Percentiles rank a stretch among this genome's conserved stretches.
phyloP scores from a whole-genome alignment of 164 flowering plant genomes.

The Houttuynia cordata region DNA sequence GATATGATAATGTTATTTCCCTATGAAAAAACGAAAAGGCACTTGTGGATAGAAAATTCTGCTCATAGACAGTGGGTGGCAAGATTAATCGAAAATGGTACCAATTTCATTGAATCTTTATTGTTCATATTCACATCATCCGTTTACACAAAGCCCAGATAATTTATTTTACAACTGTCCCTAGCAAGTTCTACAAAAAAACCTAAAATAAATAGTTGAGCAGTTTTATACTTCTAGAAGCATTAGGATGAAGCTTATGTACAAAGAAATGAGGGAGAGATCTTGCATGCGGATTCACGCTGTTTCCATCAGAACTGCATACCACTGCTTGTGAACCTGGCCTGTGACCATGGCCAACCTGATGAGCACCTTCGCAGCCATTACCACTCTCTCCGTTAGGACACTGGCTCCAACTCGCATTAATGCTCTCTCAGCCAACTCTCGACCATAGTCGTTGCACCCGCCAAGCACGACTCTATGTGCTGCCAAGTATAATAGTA shows the following conservation, averaged over 20 bases:
- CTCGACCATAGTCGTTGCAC: constrained; percentile 37
- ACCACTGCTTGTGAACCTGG: constrained; percentile 74
- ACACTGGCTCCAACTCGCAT: constrained; percentile 55
- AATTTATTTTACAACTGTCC: too few relatives aligned
- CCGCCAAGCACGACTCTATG: constrained; percentile 72
- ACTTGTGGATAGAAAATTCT: too few relatives aligned
- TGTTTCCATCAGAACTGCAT: constrained; percentile 26
- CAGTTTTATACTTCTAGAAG: neutral
- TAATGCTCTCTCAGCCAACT: constrained; percentile 53
- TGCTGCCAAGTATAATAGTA: constrained; percentile 52
- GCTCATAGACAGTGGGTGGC: too few relatives aligned
- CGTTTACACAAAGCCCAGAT: too few relatives aligned
- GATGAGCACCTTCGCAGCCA: constrained; percentile 40
- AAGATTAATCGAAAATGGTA: too few relatives aligned
- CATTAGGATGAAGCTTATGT: neutral
- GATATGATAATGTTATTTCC: too few relatives aligned
- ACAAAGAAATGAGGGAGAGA: neutral
- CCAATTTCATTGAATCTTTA: too few relatives aligned
- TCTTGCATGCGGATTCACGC: constrained; percentile 2
- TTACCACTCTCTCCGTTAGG: constrained; percentile 35
- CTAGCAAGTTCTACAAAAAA: too few relatives aligned
- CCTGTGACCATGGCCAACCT: constrained; percentile 45
- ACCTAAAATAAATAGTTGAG: too few relatives aligned
- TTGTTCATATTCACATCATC: too few relatives aligned
- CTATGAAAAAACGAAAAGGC: too few relatives aligned